Percentiles rank a stretch among this genome's conserved stretches.
Conservation (phyloP, 106 monocot genomes). For the Phalaenopsis equestris region DNA sequence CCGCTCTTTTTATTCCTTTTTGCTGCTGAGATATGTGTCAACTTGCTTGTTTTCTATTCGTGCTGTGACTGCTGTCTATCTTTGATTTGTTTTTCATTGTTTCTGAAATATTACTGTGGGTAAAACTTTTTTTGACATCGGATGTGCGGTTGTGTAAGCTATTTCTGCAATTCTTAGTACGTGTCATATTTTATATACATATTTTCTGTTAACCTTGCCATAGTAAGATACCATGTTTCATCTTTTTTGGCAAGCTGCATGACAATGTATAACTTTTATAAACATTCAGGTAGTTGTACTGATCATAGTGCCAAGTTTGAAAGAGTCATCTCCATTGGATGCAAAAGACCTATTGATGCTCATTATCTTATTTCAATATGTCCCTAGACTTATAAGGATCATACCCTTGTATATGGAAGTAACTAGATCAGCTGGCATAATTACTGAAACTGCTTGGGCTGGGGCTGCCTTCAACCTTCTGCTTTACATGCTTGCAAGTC, state of each 20-base stretch:
- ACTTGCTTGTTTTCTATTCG: background rate
- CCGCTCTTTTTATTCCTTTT: background rate
- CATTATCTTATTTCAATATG: slow-evolving; percentile 64
- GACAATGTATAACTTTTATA: background rate
- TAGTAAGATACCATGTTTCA: background rate
- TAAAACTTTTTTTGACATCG: background rate
- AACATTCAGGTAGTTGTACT: slow-evolving; percentile 40
- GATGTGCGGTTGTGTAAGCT: background rate
- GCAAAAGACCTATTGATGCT: slow-evolving; percentile 61
- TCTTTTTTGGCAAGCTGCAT: background rate
- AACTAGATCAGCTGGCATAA: slow-evolving; percentile 81
- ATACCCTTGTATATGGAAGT: slow-evolving; percentile 78
- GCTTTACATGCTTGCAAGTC: slow-evolving; percentile 96
- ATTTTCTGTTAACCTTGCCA: background rate
- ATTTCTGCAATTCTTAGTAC: background rate
- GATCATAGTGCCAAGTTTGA: slow-evolving; percentile 41
- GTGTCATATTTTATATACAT: background rate
- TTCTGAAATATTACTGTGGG: background rate
- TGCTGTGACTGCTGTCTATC: background rate
- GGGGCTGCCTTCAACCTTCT: slow-evolving; percentile 92
- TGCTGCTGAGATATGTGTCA: background rate
- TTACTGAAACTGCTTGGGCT: slow-evolving; percentile 84
- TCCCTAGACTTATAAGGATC: slow-evolving; percentile 67
- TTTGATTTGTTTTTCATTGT: background rate
- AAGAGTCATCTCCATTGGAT: slow-evolving; percentile 27